phyloP scores from a whole-genome alignment of 257 asterid genomes.

The Ocimum tenuiflorum region DNA sequence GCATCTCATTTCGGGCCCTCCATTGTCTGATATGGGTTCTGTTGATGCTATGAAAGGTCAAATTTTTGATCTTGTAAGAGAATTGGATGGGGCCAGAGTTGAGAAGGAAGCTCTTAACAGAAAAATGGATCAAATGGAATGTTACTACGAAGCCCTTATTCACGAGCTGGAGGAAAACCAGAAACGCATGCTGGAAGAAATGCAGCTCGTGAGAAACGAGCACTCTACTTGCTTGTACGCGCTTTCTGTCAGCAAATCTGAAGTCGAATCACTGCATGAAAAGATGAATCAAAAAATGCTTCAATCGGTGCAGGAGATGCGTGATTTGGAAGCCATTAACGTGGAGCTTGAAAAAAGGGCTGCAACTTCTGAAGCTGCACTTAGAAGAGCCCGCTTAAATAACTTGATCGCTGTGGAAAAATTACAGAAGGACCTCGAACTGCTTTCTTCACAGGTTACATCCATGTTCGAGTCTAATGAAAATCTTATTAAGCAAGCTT shows the following conservation, averaged over 20 bases:
- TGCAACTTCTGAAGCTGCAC: constrained; percentile 69
- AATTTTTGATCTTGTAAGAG: constrained; percentile 75
- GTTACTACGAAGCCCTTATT: constrained; percentile 82
- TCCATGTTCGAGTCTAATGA: constrained; percentile 90
- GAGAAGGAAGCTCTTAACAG: constrained; percentile 67
- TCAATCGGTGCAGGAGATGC: constrained; percentile 59
- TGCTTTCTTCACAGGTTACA: constrained; percentile 88
- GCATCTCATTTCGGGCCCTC: constrained; percentile 46
- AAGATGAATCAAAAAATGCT: constrained; percentile 54
- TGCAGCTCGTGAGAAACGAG: constrained; percentile 71
- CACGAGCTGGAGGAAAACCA: constrained; percentile 94
- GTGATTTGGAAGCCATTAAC: constrained; percentile 51
- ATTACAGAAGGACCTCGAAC: constrained; percentile 87
- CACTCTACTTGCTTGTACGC: constrained; percentile 73
- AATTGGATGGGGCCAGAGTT: constrained; percentile 77
- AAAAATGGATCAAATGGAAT: constrained; percentile 94
- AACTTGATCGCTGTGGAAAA: constrained; percentile 90
- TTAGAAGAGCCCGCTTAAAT: constrained; percentile 83
- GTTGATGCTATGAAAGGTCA: constrained; percentile 69
- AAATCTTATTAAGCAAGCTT: constrained; percentile 77
- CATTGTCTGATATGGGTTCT: constrained; percentile 49
- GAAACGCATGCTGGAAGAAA: constrained; percentile 70
- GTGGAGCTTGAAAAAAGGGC: constrained; percentile 82
- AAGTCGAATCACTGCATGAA: constrained; percentile 55
- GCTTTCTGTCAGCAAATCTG: constrained; percentile 52